phyloP scores from a whole-genome alignment of 208 protist genomes.

The Crithidia fasciculata region DNA sequence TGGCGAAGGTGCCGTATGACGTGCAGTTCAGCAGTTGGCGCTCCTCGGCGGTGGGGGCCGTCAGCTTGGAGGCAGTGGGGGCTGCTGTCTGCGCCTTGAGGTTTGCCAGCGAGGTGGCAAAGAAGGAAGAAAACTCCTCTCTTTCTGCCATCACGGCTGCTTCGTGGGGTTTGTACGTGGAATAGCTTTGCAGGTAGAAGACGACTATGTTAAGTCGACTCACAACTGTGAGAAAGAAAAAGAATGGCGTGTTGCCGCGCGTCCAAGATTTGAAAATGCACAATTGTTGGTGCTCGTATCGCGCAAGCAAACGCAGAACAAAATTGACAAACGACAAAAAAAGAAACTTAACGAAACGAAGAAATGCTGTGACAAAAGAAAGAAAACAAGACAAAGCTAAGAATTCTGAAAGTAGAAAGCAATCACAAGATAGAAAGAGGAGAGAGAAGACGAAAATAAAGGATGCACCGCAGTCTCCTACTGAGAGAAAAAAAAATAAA shows the following conservation, averaged over 20 bases:
- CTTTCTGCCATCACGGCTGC: background rate
- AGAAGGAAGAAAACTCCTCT: background rate
- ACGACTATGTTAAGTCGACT: background rate
- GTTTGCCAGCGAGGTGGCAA: slow-evolving; percentile 9
- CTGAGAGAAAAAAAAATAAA: background rate
- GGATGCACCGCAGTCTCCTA: background rate
- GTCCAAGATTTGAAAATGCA: no score
- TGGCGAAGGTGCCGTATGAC: slow-evolving; percentile 14
- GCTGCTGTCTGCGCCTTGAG: slow-evolving; percentile 1
- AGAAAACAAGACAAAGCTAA: no score
- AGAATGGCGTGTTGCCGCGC: background rate
- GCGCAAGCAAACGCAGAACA: no score
- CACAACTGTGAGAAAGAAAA: background rate
- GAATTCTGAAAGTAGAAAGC: no score
- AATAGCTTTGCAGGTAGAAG: background rate
- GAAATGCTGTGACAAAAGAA: no score
- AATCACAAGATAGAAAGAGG: no score
- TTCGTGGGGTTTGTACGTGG: background rate
- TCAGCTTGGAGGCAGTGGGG: background rate
- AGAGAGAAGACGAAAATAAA: no score
- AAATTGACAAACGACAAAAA: no score
- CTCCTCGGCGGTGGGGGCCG: slow-evolving; percentile 7
- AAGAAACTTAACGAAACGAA: no score
- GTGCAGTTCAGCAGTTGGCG: background rate
- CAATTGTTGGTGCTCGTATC: no score